A percentile compares a stretch with the other conserved stretches of the same genome.
Evolutionary conservation across 306 rosid species (phyloP).

Genomic region (Parietaria judaica): DNA sequence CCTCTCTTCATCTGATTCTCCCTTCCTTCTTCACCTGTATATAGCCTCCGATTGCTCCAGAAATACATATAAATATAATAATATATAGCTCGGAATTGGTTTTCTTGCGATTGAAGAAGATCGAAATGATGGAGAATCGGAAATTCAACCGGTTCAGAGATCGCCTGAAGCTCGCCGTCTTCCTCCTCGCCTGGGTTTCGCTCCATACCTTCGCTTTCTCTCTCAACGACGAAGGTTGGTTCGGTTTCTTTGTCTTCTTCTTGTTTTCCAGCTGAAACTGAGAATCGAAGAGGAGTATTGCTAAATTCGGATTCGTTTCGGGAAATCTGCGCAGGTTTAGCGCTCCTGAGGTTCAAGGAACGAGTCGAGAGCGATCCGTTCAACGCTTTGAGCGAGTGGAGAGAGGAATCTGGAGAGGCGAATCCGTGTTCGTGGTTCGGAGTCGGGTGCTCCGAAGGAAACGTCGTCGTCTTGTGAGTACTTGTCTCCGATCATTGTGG

Average conservation of each 20-base stretch:
- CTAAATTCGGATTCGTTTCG: constrained; percentile 13
- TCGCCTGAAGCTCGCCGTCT: constrained; percentile 13
- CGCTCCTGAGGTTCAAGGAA: constrained; percentile 65
- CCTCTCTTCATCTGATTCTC: constrained; percentile 4
- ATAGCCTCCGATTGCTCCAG: neutral
- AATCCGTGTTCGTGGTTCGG: constrained; percentile 79
- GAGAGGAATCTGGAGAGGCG: constrained; percentile 40
- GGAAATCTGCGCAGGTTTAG: constrained; percentile 50
- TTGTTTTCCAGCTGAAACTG: constrained; percentile 6
- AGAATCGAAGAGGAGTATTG: constrained; percentile 1
- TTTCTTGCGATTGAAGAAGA: constrained; percentile 11
- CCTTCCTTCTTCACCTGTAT: constrained; percentile 6
- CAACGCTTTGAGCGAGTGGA: constrained; percentile 68
- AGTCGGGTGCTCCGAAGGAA: constrained; percentile 68
- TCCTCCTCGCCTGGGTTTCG: constrained; percentile 34
- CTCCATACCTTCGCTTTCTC: constrained; percentile 40
- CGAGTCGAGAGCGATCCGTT: constrained; percentile 64
- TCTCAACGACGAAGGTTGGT: constrained; percentile 70
- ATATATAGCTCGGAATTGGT: neutral
- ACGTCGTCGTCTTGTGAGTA: constrained; percentile 68
- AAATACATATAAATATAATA: neutral
- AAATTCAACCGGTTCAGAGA: constrained; percentile 34
- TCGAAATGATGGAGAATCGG: constrained; percentile 34
- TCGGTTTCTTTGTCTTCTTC: constrained; percentile 1
- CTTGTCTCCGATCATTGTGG: constrained; percentile 9